phyloP scores from a whole-genome alignment of 2,329 filamentous ascomycete species.

The Beauveria sp. region DNA sequence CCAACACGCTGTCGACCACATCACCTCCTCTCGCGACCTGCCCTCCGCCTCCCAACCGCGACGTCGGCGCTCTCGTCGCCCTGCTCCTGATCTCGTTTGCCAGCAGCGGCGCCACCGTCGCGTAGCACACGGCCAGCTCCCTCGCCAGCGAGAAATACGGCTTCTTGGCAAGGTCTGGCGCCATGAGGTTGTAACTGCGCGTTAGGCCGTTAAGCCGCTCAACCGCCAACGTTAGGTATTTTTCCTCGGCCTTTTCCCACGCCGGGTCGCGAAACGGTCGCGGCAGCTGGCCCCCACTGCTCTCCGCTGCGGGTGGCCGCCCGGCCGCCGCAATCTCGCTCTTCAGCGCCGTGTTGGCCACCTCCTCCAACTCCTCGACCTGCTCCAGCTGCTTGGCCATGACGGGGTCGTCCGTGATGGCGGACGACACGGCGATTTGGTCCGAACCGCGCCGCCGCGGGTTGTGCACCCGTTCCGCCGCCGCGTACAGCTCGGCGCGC shows the following conservation, averaged over 20 bases:
- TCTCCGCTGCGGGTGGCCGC: background rate
- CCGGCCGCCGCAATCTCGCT: constrained; percentile 9
- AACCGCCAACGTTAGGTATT: constrained; percentile 71
- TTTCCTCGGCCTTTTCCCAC: constrained; percentile 65
- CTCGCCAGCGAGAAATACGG: constrained; percentile 80
- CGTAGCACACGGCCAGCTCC: constrained; percentile 74
- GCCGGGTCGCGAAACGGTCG: constrained; percentile 68
- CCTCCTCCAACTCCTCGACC: constrained; percentile 14
- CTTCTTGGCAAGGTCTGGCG: constrained; percentile 85
- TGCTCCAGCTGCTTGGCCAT: constrained; percentile 38
- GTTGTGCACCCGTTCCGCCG: constrained; percentile 62
- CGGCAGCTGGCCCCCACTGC: constrained; percentile 26
- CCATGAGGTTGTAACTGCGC: constrained; percentile 90
- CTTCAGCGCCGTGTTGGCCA: constrained; percentile 12
- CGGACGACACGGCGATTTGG: constrained; percentile 39
- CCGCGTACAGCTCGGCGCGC: constrained; percentile 65
- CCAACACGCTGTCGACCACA: constrained; percentile 54
- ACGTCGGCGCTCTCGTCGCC: constrained; percentile 43
- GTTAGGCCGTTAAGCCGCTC: constrained; percentile 71
- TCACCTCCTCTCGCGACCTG: constrained; percentile 28
- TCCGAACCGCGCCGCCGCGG: constrained; percentile 39
- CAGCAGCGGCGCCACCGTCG: constrained; percentile 74
- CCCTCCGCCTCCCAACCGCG: constrained; percentile 21
- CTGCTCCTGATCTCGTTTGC: constrained; percentile 65
- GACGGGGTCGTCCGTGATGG: constrained; percentile 39